Conservation (phyloP, 805 yeast species). For the Candida germanica region DNA sequence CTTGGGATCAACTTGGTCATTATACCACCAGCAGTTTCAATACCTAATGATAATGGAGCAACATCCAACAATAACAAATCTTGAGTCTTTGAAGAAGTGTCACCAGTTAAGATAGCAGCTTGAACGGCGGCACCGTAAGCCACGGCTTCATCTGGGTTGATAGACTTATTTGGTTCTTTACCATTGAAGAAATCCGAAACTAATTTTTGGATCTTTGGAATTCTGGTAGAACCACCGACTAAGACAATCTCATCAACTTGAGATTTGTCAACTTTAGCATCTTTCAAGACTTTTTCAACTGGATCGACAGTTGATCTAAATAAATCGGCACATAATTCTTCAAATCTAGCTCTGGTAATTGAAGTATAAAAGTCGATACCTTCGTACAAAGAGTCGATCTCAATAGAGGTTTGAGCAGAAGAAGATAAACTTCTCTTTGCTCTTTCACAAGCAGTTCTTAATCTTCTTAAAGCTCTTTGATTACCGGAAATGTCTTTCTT, state of each 20-base stretch:
- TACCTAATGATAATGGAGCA: conserved; percentile 91
- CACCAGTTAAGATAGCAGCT: conserved; percentile 97
- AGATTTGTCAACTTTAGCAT: conserved; percentile 81
- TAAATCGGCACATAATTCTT: conserved; percentile 88
- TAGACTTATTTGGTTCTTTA: conserved; percentile 94
- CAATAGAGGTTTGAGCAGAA: conserved; percentile 93
- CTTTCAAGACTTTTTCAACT: conserved; percentile 92
- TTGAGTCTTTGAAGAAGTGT: conserved; percentile 47
- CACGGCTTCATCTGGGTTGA: conserved; percentile 99
- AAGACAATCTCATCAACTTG: conserved; percentile 93
- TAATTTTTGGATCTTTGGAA: conserved; percentile 95
- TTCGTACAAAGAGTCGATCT: conserved; percentile 90
- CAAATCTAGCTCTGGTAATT: conserved; percentile 95
- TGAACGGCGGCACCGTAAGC: conserved; percentile 99
- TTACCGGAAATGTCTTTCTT: conserved; percentile 77
- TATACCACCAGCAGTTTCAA: conserved; percentile 96
- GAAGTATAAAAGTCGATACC: conserved; percentile 96
- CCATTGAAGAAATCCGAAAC: conserved; percentile 88
- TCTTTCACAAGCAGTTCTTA: conserved; percentile 97
- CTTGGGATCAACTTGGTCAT: conserved; percentile 94
- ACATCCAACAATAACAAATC: conserved; percentile 76
- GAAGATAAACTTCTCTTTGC: conserved; percentile 96
- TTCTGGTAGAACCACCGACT: conserved; percentile 99
- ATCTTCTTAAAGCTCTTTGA: conserved; percentile 84
- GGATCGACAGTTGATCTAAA: conserved; percentile 95